Evolutionary conservation across 257 asterid genomes (phyloP), one percentile per base, ranked within the genome.

Genomic region (Lithospermum erythrorhizon): DNA sequence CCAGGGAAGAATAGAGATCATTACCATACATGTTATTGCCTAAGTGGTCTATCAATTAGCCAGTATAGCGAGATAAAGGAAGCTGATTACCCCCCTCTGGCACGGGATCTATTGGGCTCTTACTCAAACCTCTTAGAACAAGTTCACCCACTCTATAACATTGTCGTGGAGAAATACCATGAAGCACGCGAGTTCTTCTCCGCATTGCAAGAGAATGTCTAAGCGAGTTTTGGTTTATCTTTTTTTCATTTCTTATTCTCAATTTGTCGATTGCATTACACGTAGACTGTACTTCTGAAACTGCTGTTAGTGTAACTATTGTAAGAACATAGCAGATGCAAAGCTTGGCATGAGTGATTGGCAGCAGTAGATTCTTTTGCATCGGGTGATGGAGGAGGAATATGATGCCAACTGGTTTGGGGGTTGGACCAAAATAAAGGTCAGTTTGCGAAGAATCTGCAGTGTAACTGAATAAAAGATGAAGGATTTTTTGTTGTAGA

Each of bases 11-110:
- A 76, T 14, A 79, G 96, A 70, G 99, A 93, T 66, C 83, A 81
- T 76, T 93, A 88, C 51, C 99, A 93, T 64, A 86, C 99, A 14
- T 93, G 99, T 61, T 93, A 93, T 59, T 93, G 93, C 58, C 74
- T 93, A 32, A 93, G 99, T 71, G 99, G 99, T n/a, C 78, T 93
- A 32, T 86, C 99, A 18, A 9, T 83, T 58, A 64, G 84, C 68
- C 99, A 93, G 66, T 80, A 83, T 63, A 70, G 78, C 81, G 72
- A 70, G 64, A 58, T 70, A 25, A 73, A 48, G 62, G 75, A 73
- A 41, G 70, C 75, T 0, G 76, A 75, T 30, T 68, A 83, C 61
- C 89, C 95, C 11, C 99, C 97, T 48, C 55, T 82, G 70, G 76
- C 85, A 2, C 65, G 65, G 71, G 87, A 87, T 65, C 63, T 93